Evolutionary conservation across 2,329 filamentous ascomycete species (phyloP), one percentile per base, ranked within the genome.

Genomic region (Fusarium liriodendri): DNA sequence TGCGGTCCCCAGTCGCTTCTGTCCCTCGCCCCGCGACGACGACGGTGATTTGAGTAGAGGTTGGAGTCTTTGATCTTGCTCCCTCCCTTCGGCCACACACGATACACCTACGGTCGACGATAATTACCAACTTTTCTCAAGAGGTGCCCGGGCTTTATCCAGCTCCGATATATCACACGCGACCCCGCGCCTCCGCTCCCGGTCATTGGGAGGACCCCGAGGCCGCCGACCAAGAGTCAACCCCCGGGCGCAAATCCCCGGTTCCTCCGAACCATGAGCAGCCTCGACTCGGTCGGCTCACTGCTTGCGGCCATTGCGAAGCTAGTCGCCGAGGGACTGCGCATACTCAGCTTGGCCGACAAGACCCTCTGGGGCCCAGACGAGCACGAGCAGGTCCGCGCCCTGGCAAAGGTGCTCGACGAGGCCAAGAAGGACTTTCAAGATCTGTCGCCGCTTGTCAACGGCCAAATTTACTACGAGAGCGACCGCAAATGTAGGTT

Each of bases 381-480:
- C 83, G 89, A 91, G 82, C 87, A 89, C 78, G 89, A 90, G 77
- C 89, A 91, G 82, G 80, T 87, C 66, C 87, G 85, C 66, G 85
- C 87, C 58, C 83, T 91, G 63, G 86, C 90, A 75, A 83, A 85
- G 38, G 83, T 85, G n/a, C 83, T 91, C 61, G 88, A 90, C 78
- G 88, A 90, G 74, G 89, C 89, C 65, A 89, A 87, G 81, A 86
- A 85, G 79, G 89, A 91, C 81, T 91, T 90, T 72, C 89, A 91
- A 81, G 86, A 89, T 76, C 83, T 91, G 67, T 85, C 85, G 25
- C 83, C 84, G 55, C 82, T 91, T 50, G 85, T 91, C 63, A 87
- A 89, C 72, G 88, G 89, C 33, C 85, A 87, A 75, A 83, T 86
- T 54, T 89, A 90, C 79, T 91, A 91, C 75, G 87, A 90, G 77